Base-by-base conservation (phyloP, 1,139 yeast species). In the Saccharomyces hybrid region DNA sequence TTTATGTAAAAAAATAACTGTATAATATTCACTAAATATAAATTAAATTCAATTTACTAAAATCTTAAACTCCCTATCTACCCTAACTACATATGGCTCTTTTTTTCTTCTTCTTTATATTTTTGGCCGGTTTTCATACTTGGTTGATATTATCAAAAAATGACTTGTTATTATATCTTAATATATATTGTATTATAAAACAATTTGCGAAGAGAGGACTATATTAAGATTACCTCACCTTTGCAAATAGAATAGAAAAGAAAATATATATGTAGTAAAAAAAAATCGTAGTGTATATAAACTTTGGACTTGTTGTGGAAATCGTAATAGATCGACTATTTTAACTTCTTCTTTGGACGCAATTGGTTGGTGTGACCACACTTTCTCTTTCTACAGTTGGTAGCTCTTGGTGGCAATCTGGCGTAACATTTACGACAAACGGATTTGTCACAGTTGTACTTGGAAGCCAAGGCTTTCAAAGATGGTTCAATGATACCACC, bases 361-460 rank as follows among this genome's bases (percentile, higher is more conserved):
- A 93, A 88, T 84, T 93, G 99, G 85, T 93, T 93, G 79, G 97
- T 84, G 96, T 93, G 99, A 75, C 99, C 99, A 81, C 99, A 93
- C 87, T 93, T 93, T 89, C 97, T 91, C 98, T 93, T 93, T 85
- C 99, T 90, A 86, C 99, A 93, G 97, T 93, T 93, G 81, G 99
- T 93, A 73, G 99, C 99, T 87, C 98, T 95, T 79, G 99, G 97
- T 75, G 99, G 99, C 77, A 93, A 90, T 86, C 99, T 95, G 73
- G 99, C 98, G 86, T 93, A 93, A 84, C 99, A 93, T 79, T 90
- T 88, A 82, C 99, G 96, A 86, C 99, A 93, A 77, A 93, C 93
- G 70, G 97, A 79, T 82, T 93, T 93, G 70, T 93, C 99, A 85
- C 98, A 93, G 96, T 93, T 93, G 90, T 88, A 93, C 83, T 93